A percentile compares a stretch with the other conserved stretches of the same genome.
phyloP scores from a whole-genome alignment of 139 green algal species.

The Chlamydomonas sphaeroides region DNA sequence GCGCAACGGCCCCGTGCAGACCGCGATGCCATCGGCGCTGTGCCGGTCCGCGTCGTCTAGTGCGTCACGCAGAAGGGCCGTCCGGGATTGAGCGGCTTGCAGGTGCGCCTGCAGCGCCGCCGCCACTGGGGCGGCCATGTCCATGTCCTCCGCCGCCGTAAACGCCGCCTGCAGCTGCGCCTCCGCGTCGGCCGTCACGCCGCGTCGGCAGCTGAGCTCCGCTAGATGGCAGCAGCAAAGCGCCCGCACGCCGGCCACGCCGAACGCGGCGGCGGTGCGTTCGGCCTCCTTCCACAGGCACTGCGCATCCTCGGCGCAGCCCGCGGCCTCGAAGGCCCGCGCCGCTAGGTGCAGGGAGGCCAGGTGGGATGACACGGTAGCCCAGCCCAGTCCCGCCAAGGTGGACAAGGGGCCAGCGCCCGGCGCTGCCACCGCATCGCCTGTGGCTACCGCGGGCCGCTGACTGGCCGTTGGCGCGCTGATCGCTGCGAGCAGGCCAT shows the following conservation, averaged over 20 bases:
- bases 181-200: not conserved
- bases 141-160: too few species aligned
- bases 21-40: not conserved
- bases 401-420: too few species aligned
- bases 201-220: not conserved
- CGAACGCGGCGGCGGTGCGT: not conserved
- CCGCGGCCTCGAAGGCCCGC: slow-evolving; percentile 54
- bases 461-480: too few species aligned
- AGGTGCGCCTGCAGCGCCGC: not conserved
- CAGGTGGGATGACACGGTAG: slow-evolving; percentile 45
- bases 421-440: too few species aligned
- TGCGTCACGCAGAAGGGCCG: not conserved
- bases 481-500: not conserved
- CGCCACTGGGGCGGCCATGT: too few species aligned
- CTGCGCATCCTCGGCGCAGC: slow-evolving; percentile 61
- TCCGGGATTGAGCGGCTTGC: not conserved
- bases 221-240: slow-evolving; percentile 6
- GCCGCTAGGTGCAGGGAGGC: slow-evolving; percentile 58
- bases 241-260: not conserved
- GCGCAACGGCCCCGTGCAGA: too few species aligned
- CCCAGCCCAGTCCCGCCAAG: slow-evolving; percentile 45
- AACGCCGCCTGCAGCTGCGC: not conserved
- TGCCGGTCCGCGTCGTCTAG: not conserved
- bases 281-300: slow-evolving; percentile 57
- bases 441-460: too few species aligned